Conservation (phyloP, 305 asterid species). For the Striga hermonthica region DNA sequence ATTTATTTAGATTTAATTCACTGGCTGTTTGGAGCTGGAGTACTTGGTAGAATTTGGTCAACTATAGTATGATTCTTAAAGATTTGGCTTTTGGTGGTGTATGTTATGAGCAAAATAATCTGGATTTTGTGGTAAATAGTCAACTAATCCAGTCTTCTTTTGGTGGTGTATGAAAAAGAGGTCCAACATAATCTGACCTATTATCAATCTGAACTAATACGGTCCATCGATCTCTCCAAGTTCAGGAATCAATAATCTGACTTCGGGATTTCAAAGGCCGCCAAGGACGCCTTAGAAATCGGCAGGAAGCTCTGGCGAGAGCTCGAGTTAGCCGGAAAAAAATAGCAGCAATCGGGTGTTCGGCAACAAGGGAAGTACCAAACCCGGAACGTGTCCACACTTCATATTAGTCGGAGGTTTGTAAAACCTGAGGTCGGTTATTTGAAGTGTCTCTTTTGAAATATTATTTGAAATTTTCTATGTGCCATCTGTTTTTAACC, state of each 20-base stretch:
- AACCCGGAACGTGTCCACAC: conserved; percentile 59
- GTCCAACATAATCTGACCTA: no score
- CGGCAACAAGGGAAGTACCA: conserved; percentile 7
- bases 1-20: background rate
- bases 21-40: background rate
- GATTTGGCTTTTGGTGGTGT: no score
- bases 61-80: background rate
- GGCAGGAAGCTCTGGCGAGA: conserved; percentile 75
- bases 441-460: conserved; percentile 16
- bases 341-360: conserved; percentile 25
- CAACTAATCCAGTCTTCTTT: no score
- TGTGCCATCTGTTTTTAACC: conserved; percentile 4
- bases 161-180: no score
- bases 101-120: no score
- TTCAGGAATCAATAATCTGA: no score
- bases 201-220: no score
- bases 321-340: conserved; percentile 42
- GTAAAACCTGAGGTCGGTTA: no score
- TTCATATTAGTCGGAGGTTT: conserved; percentile 57
- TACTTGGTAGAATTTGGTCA: background rate
- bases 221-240: no score
- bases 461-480: no score
- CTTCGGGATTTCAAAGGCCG: conserved; percentile 56
- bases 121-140: no score
- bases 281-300: conserved; percentile 62